Evolutionary conservation across 2,329 filamentous ascomycete species (phyloP).

Genomic region (Sphaerulina musiva): DNA sequence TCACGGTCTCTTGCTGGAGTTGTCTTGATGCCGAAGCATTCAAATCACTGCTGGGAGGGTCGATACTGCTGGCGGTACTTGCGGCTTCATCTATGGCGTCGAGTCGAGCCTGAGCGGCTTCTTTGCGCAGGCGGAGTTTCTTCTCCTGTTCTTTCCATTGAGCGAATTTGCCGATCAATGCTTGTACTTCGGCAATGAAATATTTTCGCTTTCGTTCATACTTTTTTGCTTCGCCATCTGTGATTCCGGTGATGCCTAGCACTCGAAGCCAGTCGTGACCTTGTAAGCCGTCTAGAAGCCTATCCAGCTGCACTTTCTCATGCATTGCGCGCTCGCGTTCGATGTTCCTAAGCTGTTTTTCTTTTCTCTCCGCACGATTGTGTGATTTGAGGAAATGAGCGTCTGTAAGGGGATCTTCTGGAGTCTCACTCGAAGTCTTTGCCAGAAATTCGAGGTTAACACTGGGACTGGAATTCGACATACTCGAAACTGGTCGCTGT

Average conservation of each 20-base stretch:
- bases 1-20: conserved; percentile 63
- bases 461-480: conserved; percentile 20
- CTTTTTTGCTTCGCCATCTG: conserved; percentile 75
- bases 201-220: conserved; percentile 80
- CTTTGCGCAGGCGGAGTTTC: conserved; percentile 67
- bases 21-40: conserved; percentile 68
- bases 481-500: conserved; percentile 10
- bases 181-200: conserved; percentile 76
- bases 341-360: conserved; percentile 62
- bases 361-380: conserved; percentile 55
- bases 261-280: conserved; percentile 88
- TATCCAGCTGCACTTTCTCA: conserved; percentile 59
- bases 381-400: conserved; percentile 53
- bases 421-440: conserved; percentile 31
- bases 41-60: conserved; percentile 61
- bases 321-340: conserved; percentile 61
- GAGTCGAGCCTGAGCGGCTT: conserved; percentile 51
- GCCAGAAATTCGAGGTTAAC: conserved; percentile 23
- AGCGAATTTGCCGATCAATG: conserved; percentile 78
- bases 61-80: conserved; percentile 35
- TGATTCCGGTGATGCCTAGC: conserved; percentile 81
- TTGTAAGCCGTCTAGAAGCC: conserved; percentile 71
- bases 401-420: conserved; percentile 52
- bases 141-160: conserved; percentile 88
- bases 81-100: conserved; percentile 40